Conservation (phyloP, 2,329 filamentous ascomycete species). For the Penicillium olsonii region DNA sequence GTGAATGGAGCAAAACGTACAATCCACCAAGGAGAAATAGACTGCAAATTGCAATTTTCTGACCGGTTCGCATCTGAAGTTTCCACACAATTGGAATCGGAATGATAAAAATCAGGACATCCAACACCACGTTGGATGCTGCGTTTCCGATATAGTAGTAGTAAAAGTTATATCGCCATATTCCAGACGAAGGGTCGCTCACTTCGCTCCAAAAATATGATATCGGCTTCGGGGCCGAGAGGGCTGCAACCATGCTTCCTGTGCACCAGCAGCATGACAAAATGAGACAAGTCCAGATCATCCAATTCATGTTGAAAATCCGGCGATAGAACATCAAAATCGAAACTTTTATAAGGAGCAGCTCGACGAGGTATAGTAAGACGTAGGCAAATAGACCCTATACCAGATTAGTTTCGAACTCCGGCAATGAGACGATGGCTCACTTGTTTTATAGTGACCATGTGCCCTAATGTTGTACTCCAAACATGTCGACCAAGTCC, state of each 20-base stretch:
- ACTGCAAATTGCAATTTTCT: conserved; percentile 16
- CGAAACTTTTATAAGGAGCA: conserved; percentile 20
- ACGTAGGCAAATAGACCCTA: conserved; percentile 16
- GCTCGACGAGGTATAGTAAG: conserved; percentile 17
- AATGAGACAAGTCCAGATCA: conserved; percentile 9
- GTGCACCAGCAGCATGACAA: conserved; percentile 13
- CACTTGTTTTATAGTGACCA: conserved; percentile 3
- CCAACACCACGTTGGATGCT: conserved; percentile 10
- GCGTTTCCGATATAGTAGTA: conserved; percentile 18
- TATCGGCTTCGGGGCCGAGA: conserved; percentile 10
- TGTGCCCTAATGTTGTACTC: conserved; percentile 6
- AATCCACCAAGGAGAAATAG: conserved; percentile 16
- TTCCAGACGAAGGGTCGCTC: conserved; percentile 2
- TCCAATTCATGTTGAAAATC: conserved; percentile 20
- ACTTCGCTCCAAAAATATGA: conserved; percentile 16
- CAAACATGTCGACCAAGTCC: conserved; percentile 7
- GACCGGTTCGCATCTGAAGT: conserved; percentile 9
- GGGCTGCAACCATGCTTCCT: conserved; percentile 11
- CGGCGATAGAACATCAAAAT: conserved; percentile 27
- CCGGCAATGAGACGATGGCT: not conserved
- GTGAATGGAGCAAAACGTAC: not conserved
- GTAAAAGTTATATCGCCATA: conserved; percentile 12
- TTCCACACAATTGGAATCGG: conserved; percentile 15
- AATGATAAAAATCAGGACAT: conserved; percentile 16
- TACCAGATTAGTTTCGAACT: not conserved